These are phyloP conservation scores for Colletotrichum camelliae DNA, from an alignment of 2,329 filamentous ascomycete genomes.

Conservation along the genomic window DNA sequence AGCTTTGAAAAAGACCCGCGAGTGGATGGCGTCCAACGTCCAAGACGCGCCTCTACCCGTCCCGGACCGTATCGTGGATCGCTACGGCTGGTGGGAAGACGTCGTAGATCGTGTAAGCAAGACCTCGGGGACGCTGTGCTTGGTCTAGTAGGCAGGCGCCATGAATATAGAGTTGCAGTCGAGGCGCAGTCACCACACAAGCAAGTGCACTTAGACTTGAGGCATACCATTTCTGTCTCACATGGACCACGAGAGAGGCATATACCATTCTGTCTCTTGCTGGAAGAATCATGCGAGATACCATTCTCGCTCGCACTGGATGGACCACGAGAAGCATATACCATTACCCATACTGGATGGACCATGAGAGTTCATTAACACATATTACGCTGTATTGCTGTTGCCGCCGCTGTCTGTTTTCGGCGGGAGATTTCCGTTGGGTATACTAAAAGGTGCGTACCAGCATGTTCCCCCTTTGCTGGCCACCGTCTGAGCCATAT, in stretches of 20 bases:
- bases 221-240: neutral
- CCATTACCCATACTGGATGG: neutral
- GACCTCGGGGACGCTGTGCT: constrained; percentile 41
- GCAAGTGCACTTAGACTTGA: neutral
- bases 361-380: neutral
- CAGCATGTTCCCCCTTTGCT: neutral
- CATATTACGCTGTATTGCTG: neutral
- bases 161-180: neutral
- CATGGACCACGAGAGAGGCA: neutral
- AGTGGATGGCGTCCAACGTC: constrained; percentile 37
- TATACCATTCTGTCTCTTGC: neutral
- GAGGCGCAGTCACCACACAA: neutral
- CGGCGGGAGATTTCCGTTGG: neutral
- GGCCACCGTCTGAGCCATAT: neutral
- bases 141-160: constrained; percentile 31
- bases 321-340: neutral
- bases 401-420: neutral
- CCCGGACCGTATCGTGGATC: constrained; percentile 29
- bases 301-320: no score
- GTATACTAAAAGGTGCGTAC: neutral
- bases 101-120: constrained; percentile 36
- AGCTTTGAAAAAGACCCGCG: constrained; percentile 37
- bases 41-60: constrained; percentile 11
- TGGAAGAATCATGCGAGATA: neutral
- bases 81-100: constrained; percentile 45